Base-by-base conservation (phyloP, 129 eudicot genomes). In the Flaveria linearis region DNA sequence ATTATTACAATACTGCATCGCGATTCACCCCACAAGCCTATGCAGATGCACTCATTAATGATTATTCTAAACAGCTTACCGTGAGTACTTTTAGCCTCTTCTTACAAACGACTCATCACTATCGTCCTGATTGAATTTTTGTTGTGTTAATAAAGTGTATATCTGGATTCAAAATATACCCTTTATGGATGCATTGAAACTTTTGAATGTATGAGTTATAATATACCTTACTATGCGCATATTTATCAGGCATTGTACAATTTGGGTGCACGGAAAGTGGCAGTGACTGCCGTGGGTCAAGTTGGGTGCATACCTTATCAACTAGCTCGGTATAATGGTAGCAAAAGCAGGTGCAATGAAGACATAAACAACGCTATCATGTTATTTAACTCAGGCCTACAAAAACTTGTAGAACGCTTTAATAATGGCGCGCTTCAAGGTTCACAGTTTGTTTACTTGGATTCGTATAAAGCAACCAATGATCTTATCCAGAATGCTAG, bases 261-360 rank as follows among this genome's bases (percentile, higher is more conserved):
- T 28, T 69, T 84, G 68, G 98, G 98, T 71, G 98, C 91, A n/a
- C 84, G 98, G 7, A 93, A 93, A 80, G 86, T 93, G 85, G 50
- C 91, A 1, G 93, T 93, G 51, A 78, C 96, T 0, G 91, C 69
- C 0, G 86, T 93, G 11, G 98, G 98, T 15, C 91, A 88, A 80
- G 90, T 93, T 17, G 98, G 98, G 57, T 93, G 98, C 91, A 88
- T 93, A 80, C 98, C 98, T 0, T 93, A 93, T 83, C 69, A 93
- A 84, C 89, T 93, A 45, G 98, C 98, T 9, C 81, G 98, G 33
- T 84, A 84, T 30, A 73, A 80, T 69, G 88, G 87, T 9, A 81
- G 3, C 62, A 70, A n/a, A n/a, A 81, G 71, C 82, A 76, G 79
- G 36, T 93, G 97, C 76, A 90, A 93, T 23, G 98, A 90, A 72